Conservation (phyloP, 1,284 basidiomycete genomes). For the Irpex sp. region DNA sequence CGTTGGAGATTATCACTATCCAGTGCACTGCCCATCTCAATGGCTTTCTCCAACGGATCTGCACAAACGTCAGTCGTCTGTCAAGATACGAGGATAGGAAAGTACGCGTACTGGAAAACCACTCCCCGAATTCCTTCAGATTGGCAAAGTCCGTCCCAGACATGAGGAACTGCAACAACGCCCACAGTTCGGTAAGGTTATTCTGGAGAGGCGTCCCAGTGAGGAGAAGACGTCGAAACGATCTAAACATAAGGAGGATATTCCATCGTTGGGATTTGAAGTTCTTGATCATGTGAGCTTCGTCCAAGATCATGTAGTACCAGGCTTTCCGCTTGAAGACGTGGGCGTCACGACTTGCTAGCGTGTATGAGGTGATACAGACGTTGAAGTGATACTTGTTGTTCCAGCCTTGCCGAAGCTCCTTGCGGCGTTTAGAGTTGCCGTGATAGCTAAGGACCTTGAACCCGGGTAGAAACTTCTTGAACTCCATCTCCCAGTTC, state of each 20-base stretch:
- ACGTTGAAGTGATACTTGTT: slow-evolving; percentile 93
- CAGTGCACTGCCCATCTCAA: slow-evolving; percentile 78
- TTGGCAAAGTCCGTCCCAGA: slow-evolving; percentile 91
- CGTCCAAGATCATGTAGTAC: slow-evolving; percentile 97
- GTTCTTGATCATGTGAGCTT: slow-evolving; percentile 99
- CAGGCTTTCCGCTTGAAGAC: slow-evolving; percentile 94
- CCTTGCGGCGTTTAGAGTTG: slow-evolving; percentile 87
- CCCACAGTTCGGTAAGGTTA: slow-evolving; percentile 95
- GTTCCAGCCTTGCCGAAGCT: slow-evolving; percentile 92
- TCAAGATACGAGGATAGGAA: neutral
- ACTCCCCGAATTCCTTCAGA: slow-evolving; percentile 92
- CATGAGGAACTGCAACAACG: slow-evolving; percentile 93
- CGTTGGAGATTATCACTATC: slow-evolving; percentile 88
- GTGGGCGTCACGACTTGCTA: slow-evolving; percentile 89
- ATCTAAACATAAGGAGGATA: slow-evolving; percentile 90
- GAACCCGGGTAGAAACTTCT: slow-evolving; percentile 96
- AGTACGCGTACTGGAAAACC: slow-evolving; percentile 84
- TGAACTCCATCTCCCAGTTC: slow-evolving; percentile 99
- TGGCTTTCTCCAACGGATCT: slow-evolving; percentile 93
- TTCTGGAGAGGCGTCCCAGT: slow-evolving; percentile 97
- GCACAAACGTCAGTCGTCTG: slow-evolving; percentile 5
- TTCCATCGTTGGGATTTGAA: slow-evolving; percentile 97
- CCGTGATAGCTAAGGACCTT: slow-evolving; percentile 92
- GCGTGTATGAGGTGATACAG: slow-evolving; percentile 93
- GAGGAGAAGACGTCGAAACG: slow-evolving; percentile 82